A percentile compares a stretch with the other conserved stretches of the same genome.
Evolutionary conservation across 495 filamentous ascomycete species (phyloP).

Genomic region (Aspergillus sparsus): DNA sequence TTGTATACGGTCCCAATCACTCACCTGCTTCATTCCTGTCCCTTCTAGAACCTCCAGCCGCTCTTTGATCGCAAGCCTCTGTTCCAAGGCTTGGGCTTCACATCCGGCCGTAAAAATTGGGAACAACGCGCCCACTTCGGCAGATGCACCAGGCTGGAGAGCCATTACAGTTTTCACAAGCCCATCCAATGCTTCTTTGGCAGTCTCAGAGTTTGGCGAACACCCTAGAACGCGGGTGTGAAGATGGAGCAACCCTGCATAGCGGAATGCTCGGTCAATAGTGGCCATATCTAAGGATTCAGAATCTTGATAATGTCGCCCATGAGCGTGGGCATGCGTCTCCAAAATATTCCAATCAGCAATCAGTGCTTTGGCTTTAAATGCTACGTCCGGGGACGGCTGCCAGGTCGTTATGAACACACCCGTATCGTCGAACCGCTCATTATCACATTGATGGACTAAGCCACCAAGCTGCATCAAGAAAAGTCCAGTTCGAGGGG

Average conservation of each 20-base stretch:
- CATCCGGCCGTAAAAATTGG: constrained; percentile 86
- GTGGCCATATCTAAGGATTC: constrained; percentile 63
- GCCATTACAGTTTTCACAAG: constrained; percentile 63
- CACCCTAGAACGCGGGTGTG: constrained; percentile 70
- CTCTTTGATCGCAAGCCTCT: constrained; percentile 63
- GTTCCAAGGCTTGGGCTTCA: constrained; percentile 58
- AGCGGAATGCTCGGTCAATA: constrained; percentile 80
- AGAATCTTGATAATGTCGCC: constrained; percentile 36
- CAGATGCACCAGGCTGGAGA: constrained; percentile 65
- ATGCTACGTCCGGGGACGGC: constrained; percentile 54
- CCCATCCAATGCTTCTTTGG: constrained; percentile 63
- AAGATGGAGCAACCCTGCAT: constrained; percentile 76
- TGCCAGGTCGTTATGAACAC: constrained; percentile 56
- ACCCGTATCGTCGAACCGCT: constrained; percentile 62
- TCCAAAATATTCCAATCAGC: constrained; percentile 47
- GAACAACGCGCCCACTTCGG: constrained; percentile 76
- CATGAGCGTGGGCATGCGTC: constrained; percentile 34
- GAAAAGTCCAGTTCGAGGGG: constrained; percentile 66
- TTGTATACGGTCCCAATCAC: not conserved
- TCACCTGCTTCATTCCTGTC: constrained; percentile 74
- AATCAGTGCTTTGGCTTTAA: constrained; percentile 57
- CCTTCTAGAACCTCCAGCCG: constrained; percentile 70
- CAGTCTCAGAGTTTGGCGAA: constrained; percentile 52
- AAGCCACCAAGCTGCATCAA: constrained; percentile 74
- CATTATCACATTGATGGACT: constrained; percentile 67